These are phyloP conservation scores for Aspergillus tubingensis DNA, from an alignment of 2,329 filamentous ascomycete genomes.

Conservation along the genomic window DNA sequence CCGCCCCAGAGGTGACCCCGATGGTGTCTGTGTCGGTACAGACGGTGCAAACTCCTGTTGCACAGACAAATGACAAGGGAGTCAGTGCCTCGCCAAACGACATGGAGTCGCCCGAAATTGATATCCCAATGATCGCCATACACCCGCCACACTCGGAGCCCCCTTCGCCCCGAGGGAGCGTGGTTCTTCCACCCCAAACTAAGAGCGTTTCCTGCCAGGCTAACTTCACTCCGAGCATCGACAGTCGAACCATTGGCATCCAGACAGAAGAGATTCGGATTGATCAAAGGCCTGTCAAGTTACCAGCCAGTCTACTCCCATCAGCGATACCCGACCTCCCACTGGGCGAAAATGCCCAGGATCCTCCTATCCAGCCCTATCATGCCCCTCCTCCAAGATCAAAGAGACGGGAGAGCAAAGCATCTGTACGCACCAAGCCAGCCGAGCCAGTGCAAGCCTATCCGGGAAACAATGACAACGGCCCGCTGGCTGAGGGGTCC, in stretches of 20 bases:
- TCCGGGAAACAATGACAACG: constrained; percentile 78
- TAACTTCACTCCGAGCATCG: constrained; percentile 51
- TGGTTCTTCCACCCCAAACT: constrained; percentile 74
- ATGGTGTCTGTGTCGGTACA: constrained; percentile 38
- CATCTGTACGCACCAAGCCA: constrained; percentile 22
- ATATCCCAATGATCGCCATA: constrained; percentile 85
- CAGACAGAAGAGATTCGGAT: constrained; percentile 92
- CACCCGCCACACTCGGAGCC: constrained; percentile 84
- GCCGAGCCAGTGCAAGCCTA: constrained; percentile 64
- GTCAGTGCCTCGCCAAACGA: constrained; percentile 17
- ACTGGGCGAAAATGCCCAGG: constrained; percentile 26
- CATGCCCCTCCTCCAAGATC: constrained; percentile 38
- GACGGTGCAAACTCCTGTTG: constrained; percentile 31
- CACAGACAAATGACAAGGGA: constrained; percentile 19
- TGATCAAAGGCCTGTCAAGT: constrained; percentile 71
- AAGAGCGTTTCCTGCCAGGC: constrained; percentile 86
- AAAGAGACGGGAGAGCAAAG: constrained; percentile 29
- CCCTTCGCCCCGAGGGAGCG: constrained; percentile 71
- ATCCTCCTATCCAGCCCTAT: constrained; percentile 37
- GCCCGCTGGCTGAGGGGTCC: constrained; percentile 63
- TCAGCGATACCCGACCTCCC: constrained; percentile 67
- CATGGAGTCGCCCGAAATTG: constrained; percentile 33
- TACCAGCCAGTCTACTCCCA: constrained; percentile 77
- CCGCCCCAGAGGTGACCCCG: constrained; percentile 13
- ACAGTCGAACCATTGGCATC: constrained; percentile 60